Evolutionary conservation across 2,329 filamentous ascomycete genomes (phyloP), one percentile per base, ranked within the genome.

Genomic region (Claviceps pazoutovae): DNA sequence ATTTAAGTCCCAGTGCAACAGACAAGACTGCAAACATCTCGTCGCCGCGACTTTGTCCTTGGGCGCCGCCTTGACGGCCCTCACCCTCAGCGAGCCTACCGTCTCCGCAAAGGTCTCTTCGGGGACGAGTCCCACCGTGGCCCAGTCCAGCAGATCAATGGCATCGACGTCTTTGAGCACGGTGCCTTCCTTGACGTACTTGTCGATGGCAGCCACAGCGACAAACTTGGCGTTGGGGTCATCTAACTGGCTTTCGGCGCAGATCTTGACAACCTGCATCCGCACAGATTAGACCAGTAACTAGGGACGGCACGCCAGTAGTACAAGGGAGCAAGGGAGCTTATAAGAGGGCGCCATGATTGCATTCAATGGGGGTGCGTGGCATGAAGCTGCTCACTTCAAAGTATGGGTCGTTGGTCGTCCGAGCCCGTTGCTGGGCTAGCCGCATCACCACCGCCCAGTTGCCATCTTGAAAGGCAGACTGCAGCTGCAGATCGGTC

Each of bases 91-190:
- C 2, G 68, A 63, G 0, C 78, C 78, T 7, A 81, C 62, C 0
- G 71, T 75, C 51, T 70, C 64, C 0, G 69, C 53, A 47, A 74
- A 79, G 23, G 72, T 68, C 14, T 68, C 60, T 13, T 70, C 65
- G 0, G 60, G 55, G 2, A 63, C 56, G 4, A 73, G 54, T 0
- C 70, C 67, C 2, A 62, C 62, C n/a, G 69, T 68, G 1, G 76
- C 72, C 70, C 75, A 79, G 55, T 80, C 77, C 23, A 78, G 71
- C 19, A 82, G 66, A 54, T 78, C 75, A 9, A 80, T 61, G 13
- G 68, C 65, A 51, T 78, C 74, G 3, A 70, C 63, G 55, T 80
- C 78, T 46, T 71, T 71, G 50, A 77, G 60, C 11, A 66, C 64
- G 4, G 66, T 69, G 50, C 68, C 69, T 48, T 76, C 71, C 54